These are phyloP conservation scores for Phytophthora rubi DNA, from an alignment of 352 stramenopile species.

Conservation along the genomic window DNA sequence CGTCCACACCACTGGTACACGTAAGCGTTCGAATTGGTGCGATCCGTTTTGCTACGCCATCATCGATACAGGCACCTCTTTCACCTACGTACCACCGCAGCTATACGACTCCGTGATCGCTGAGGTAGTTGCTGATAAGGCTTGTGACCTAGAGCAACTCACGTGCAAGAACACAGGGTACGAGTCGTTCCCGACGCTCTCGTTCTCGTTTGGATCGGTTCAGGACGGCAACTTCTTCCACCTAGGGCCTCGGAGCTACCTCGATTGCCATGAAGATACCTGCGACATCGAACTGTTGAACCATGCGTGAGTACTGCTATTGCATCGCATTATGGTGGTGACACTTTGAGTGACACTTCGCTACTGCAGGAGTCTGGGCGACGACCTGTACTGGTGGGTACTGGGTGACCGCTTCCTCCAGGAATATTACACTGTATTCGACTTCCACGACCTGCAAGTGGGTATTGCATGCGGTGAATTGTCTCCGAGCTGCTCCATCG, in stretches of 20 bases:
- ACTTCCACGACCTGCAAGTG: constrained; percentile 49
- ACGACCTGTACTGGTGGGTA: constrained; percentile 64
- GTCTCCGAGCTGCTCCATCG: constrained; percentile 23
- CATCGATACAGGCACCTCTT: constrained; percentile 61
- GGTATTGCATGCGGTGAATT: constrained; percentile 52
- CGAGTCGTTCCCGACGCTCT: constrained; percentile 53
- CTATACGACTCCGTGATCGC: constrained; percentile 50
- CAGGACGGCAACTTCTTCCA: constrained; percentile 47
- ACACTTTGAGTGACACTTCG: background rate
- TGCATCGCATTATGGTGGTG: background rate
- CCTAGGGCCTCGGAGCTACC: constrained; percentile 48
- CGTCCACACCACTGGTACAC: background rate
- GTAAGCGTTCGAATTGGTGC: constrained; percentile 36
- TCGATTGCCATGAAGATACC: constrained; percentile 37
- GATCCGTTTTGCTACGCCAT: constrained; percentile 57
- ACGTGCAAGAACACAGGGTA: constrained; percentile 38
- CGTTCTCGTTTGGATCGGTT: constrained; percentile 43
- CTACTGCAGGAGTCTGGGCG: constrained; percentile 37
- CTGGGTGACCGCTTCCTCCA: constrained; percentile 66
- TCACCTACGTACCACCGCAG: constrained; percentile 50
- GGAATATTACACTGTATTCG: constrained; percentile 72
- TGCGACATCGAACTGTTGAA: constrained; percentile 60
- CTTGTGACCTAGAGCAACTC: constrained; percentile 38
- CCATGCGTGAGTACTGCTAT: constrained; percentile 37
- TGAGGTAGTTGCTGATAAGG: constrained; percentile 36